These are phyloP conservation scores for Skeletonema grethae DNA, from an alignment of 108 stramenopile species.

Conservation along the genomic window DNA sequence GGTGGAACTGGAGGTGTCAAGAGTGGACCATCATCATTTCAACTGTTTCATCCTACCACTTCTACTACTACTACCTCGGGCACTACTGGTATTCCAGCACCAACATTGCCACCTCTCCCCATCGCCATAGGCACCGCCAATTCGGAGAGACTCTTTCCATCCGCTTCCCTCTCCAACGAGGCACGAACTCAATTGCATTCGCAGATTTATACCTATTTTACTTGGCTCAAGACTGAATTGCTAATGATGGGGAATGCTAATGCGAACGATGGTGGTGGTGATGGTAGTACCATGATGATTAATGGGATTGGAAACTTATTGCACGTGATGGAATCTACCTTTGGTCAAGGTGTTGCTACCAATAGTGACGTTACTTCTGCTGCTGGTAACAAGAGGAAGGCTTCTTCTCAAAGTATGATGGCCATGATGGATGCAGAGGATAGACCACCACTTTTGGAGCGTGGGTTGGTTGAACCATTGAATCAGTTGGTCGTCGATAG, in stretches of 20 bases:
- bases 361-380: background rate
- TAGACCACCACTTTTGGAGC: constrained; percentile 13
- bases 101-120: background rate
- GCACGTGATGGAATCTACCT: background rate
- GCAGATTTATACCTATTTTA: constrained; percentile 14
- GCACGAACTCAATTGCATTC: constrained; percentile 18
- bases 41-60: background rate
- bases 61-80: background rate
- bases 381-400: background rate
- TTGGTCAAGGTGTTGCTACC: background rate
- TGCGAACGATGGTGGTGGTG: background rate
- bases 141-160: constrained; percentile 14
- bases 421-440: background rate
- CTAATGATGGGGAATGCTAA: background rate
- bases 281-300: background rate
- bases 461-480: constrained; percentile 8
- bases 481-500: background rate
- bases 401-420: background rate
- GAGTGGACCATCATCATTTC: no score
- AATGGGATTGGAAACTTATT: background rate
- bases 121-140: background rate
- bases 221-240: constrained; percentile 12
- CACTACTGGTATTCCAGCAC: background rate
- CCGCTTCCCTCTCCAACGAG: constrained; percentile 12
- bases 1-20: no score